These are phyloP conservation scores for Condylostoma magnum DNA, from an alignment of 169 alveolate genomes.

Conservation along the genomic window DNA sequence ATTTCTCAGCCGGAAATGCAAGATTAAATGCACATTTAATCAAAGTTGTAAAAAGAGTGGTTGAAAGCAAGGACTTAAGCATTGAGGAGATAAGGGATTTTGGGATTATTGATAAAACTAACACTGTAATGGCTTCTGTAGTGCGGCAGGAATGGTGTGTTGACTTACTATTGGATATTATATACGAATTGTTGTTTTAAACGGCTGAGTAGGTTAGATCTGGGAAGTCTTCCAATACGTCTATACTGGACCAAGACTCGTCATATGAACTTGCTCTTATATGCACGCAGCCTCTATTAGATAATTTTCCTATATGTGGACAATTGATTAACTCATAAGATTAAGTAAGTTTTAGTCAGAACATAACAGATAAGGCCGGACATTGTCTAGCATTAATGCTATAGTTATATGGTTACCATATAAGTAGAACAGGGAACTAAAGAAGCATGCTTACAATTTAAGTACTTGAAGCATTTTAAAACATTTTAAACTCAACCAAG, in stretches of 20 bases:
- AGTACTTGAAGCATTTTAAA: too few species aligned
- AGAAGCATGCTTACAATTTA: too few species aligned
- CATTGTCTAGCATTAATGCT: too few species aligned
- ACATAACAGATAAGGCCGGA: too few species aligned
- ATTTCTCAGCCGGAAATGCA: constrained; percentile 46
- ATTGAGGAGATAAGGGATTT: constrained; percentile 27
- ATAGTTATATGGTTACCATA: too few species aligned
- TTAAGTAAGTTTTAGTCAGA: too few species aligned
- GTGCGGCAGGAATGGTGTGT: constrained; percentile 57
- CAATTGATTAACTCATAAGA: too few species aligned
- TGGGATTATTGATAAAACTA: constrained; percentile 37
- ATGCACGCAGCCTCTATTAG: constrained; percentile 31
- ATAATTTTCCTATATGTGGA: constrained; percentile 42
- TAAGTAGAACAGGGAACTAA: too few species aligned
- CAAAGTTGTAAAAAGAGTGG: constrained; percentile 39
- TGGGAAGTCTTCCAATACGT: constrained; percentile 18
- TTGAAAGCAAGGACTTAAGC: constrained; percentile 42
- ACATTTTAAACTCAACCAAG: too few species aligned
- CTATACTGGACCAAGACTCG: constrained; percentile 27
- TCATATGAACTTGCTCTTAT: background rate
- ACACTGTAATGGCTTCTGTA: constrained; percentile 33
- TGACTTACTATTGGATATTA: constrained; percentile 48
- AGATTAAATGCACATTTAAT: constrained; percentile 49
- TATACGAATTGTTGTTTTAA: constrained; percentile 35
- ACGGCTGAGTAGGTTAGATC: constrained; percentile 40